Evolutionary conservation across 2,329 filamentous ascomycete genomes (phyloP).

Genomic region (Septoria petroselini): DNA sequence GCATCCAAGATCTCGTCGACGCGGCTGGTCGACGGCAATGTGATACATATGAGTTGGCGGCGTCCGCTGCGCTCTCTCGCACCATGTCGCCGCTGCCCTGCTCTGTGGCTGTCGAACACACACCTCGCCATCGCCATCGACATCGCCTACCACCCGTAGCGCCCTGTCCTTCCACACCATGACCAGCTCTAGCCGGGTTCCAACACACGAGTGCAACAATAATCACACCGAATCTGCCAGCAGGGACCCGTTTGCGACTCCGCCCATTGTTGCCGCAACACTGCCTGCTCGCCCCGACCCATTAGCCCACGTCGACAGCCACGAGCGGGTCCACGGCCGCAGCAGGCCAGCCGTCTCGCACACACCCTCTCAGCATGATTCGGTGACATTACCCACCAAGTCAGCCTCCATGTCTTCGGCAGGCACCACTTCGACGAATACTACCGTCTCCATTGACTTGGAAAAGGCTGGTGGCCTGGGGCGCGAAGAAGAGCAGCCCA

Average conservation of each 20-base stretch:
- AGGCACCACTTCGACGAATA: constrained; percentile 24
- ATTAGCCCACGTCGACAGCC: constrained; percentile 13
- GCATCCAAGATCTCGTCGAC: constrained; percentile 7
- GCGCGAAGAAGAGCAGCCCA: constrained; percentile 18
- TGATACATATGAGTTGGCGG: constrained; percentile 18
- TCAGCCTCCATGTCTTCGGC: constrained; percentile 34
- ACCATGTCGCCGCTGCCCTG: constrained; percentile 3
- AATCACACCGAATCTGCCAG: constrained; percentile 10
- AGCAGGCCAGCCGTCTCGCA: constrained; percentile 10
- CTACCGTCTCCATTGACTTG: constrained; percentile 30
- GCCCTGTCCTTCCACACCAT: constrained; percentile 10
- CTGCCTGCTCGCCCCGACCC: constrained; percentile 24
- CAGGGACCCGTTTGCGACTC: constrained; percentile 22
- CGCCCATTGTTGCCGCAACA: constrained; percentile 15
- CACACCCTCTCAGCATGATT: constrained; percentile 17
- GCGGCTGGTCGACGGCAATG: constrained; percentile 15
- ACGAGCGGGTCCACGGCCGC: not conserved
- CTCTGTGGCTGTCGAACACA: constrained; percentile 16
- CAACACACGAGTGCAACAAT: constrained; percentile 19
- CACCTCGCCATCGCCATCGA: constrained; percentile 7
- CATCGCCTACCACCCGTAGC: constrained; percentile 5
- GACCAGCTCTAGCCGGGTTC: constrained; percentile 26
- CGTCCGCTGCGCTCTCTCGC: constrained; percentile 13
- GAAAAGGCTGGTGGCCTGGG: constrained; percentile 30
- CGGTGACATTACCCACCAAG: constrained; percentile 23